Evolutionary conservation across 2,329 filamentous ascomycete genomes (phyloP).

Genomic region (Trichoderma hamatum): DNA sequence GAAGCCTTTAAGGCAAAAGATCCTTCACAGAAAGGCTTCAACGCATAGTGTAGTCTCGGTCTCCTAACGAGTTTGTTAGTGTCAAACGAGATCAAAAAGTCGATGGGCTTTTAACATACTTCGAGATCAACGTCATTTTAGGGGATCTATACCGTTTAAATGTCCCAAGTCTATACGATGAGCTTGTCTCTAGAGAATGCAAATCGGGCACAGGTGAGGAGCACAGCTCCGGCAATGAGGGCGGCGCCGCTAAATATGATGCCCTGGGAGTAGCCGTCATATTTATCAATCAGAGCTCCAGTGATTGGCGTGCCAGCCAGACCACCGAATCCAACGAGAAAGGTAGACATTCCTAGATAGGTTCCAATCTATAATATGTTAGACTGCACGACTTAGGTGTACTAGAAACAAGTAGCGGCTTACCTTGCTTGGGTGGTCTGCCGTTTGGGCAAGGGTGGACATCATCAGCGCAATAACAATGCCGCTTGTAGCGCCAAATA

Average conservation of each 20-base stretch:
- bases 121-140: neutral
- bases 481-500: conserved; percentile 11
- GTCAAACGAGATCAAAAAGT: neutral
- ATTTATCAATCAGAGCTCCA: conserved; percentile 7
- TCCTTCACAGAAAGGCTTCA: neutral
- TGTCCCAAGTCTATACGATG: conserved; percentile 7
- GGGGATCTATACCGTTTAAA: no score
- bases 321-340: conserved; percentile 5
- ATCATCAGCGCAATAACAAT: conserved; percentile 11
- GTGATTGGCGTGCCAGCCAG: conserved; percentile 5
- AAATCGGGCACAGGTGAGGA: neutral
- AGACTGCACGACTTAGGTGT: neutral
- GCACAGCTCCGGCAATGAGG: neutral
- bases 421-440: conserved; percentile 16
- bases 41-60: neutral
- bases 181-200: neutral
- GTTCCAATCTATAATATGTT: conserved; percentile 10
- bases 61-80: neutral
- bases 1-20: neutral
- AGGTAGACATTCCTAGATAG: conserved; percentile 6
- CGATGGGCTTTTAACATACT: neutral
- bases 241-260: conserved; percentile 12
- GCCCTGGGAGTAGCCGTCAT: neutral
- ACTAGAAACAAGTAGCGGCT: neutral
- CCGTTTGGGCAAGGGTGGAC: neutral